phyloP scores from a whole-genome alignment of 192 early-diverging fungal species.

The Diversispora epigaea region DNA sequence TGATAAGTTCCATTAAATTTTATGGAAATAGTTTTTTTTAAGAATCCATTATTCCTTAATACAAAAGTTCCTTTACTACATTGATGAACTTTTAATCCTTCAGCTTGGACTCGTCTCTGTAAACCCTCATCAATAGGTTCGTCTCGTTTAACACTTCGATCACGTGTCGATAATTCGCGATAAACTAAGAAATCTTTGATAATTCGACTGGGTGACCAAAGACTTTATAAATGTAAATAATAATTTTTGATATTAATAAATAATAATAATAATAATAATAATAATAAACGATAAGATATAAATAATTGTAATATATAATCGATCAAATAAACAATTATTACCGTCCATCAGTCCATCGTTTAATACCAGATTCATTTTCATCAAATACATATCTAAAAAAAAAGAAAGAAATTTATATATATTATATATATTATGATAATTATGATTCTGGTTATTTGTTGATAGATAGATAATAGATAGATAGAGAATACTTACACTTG shows the following conservation, averaged over 20 bases:
- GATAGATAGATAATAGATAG: neutral
- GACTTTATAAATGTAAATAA: neutral
- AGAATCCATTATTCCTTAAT: neutral
- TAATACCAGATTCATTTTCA: slow-evolving; percentile 8
- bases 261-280: neutral
- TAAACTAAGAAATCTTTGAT: slow-evolving; percentile 17
- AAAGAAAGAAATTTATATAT: no score
- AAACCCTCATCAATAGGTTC: neutral
- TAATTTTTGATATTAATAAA: no score
- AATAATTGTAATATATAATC: neutral
- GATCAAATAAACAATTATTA: neutral
- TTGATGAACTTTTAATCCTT: slow-evolving; percentile 23
- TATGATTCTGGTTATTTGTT: no score
- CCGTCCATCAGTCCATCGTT: slow-evolving; percentile 12
- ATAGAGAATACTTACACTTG: slow-evolving; percentile 9
- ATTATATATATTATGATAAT: neutral
- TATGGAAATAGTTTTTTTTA: slow-evolving; percentile 7
- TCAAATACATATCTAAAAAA: slow-evolving; percentile 15
- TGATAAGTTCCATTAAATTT: slow-evolving; percentile 14
- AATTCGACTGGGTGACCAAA: slow-evolving; percentile 9
- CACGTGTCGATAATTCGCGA: slow-evolving; percentile 12
- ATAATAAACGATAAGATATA: neutral
- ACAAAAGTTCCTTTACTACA: slow-evolving; percentile 17
- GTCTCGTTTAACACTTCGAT: neutral
- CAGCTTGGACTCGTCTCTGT: neutral